Percentiles rank a stretch among this genome's conserved stretches.
These are phyloP conservation scores for Boletellus emodensis DNA, from an alignment of 768 basidiomycete genomes.

Conservation along the genomic window DNA sequence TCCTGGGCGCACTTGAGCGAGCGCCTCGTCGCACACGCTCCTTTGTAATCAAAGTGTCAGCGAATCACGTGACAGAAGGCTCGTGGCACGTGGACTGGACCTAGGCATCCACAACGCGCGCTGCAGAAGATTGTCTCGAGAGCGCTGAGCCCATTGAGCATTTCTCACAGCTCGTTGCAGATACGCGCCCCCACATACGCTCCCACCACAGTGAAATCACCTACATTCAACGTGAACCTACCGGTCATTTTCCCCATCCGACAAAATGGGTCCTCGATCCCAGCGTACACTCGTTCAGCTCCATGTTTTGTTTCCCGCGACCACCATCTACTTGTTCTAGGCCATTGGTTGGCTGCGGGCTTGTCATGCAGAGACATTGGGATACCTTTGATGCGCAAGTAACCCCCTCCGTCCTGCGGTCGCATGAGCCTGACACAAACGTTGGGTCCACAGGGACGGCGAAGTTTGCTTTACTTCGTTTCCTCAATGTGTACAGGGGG, in stretches of 20 bases:
- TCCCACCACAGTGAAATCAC: too few relatives aligned
- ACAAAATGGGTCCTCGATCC: conserved; percentile 8
- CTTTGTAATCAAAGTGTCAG: background rate
- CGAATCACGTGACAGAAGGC: too few relatives aligned
- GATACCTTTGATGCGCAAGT: conserved; percentile 14
- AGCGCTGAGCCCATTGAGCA: too few relatives aligned
- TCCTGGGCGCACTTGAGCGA: conserved; percentile 13
- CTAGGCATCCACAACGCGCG: too few relatives aligned
- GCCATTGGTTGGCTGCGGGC: too few relatives aligned
- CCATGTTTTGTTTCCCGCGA: too few relatives aligned
- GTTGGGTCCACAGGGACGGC: conserved; percentile 7
- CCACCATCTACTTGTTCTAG: background rate
- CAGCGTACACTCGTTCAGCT: conserved; percentile 17
- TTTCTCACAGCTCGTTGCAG: too few relatives aligned
- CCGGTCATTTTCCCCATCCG: background rate
- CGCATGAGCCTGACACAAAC: background rate
- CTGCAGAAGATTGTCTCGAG: too few relatives aligned
- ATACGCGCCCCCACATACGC: too few relatives aligned
- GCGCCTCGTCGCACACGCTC: background rate
- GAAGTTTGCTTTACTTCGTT: conserved; percentile 17
- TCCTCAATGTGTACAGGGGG: conserved; percentile 7
- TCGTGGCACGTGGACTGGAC: too few relatives aligned
- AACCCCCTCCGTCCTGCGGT: background rate
- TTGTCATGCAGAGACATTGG: conserved; percentile 9
- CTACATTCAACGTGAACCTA: background rate